These are phyloP conservation scores for Apiospora koreana DNA, from an alignment of 2,329 filamentous ascomycete genomes.

Conservation along the genomic window DNA sequence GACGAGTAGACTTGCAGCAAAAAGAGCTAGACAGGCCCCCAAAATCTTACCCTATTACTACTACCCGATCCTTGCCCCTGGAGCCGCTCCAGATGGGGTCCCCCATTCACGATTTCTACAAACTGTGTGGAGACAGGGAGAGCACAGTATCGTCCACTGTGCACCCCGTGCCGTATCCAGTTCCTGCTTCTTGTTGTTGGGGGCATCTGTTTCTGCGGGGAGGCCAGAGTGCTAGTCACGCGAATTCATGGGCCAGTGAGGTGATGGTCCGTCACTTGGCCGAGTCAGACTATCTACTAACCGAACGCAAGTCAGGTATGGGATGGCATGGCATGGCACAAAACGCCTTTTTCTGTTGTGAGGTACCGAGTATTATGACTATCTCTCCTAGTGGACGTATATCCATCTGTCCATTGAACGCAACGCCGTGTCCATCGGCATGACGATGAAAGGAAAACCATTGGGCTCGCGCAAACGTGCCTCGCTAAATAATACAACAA, in stretches of 20 bases:
- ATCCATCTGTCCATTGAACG: neutral
- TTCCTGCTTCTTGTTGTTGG: neutral
- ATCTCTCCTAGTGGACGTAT: neutral
- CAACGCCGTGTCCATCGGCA: neutral
- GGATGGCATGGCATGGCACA: too few species aligned
- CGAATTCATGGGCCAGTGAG: neutral
- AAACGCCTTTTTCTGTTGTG: too few species aligned
- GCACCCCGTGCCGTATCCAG: neutral
- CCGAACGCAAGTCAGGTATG: neutral
- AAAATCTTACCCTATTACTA: neutral
- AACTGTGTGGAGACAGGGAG: neutral
- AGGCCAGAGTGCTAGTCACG: neutral
- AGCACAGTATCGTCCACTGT: constrained; percentile 7
- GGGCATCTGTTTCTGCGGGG: neutral
- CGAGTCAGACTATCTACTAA: neutral
- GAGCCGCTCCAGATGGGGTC: too few species aligned
- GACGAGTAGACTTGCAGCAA: neutral
- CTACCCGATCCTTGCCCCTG: neutral
- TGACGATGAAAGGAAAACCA: neutral
- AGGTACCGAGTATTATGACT: too few species aligned
- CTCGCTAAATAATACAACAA: neutral
- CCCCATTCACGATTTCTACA: neutral
- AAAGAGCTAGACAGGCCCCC: too few species aligned
- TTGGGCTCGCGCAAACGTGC: neutral
- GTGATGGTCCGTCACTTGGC: neutral